These are phyloP conservation scores for Xylaria castorea DNA, from an alignment of 495 filamentous ascomycete genomes.

Conservation along the genomic window DNA sequence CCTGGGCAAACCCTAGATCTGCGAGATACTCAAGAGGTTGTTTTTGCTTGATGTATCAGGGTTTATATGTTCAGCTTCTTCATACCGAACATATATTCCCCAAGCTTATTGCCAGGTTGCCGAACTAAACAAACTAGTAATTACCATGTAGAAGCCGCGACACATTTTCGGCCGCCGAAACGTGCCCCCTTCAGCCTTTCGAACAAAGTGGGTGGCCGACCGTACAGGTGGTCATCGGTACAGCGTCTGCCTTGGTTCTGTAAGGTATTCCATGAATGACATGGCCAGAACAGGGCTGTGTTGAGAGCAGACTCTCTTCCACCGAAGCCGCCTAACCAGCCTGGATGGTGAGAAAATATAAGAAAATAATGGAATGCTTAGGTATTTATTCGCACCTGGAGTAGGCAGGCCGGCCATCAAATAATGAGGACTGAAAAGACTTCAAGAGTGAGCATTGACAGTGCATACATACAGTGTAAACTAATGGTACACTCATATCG, in stretches of 20 bases:
- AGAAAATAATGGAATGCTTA: background rate
- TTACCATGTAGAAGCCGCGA: background rate
- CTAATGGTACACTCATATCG: background rate
- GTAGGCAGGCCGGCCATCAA: background rate
- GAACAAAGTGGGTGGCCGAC: background rate
- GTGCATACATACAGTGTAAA: background rate
- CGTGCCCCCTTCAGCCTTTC: background rate
- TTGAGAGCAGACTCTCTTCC: background rate
- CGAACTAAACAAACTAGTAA: background rate
- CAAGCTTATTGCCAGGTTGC: background rate
- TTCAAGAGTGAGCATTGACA: background rate
- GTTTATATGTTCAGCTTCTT: background rate
- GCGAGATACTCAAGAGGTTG: background rate
- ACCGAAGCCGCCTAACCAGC: background rate
- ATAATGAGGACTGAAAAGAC: background rate
- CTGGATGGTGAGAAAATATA: background rate
- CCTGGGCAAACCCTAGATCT: background rate
- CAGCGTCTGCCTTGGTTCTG: background rate
- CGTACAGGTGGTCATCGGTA: background rate
- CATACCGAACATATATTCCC: background rate
- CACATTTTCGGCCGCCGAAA: conserved; percentile 7
- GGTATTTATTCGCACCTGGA: background rate
- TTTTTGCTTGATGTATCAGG: background rate
- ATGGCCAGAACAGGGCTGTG: conserved; percentile 1
- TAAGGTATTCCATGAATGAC: background rate